A percentile compares a stretch with the other conserved stretches of the same genome.
phyloP scores from a whole-genome alignment of 108 stramenopile species.

The Fragilaria radians region DNA sequence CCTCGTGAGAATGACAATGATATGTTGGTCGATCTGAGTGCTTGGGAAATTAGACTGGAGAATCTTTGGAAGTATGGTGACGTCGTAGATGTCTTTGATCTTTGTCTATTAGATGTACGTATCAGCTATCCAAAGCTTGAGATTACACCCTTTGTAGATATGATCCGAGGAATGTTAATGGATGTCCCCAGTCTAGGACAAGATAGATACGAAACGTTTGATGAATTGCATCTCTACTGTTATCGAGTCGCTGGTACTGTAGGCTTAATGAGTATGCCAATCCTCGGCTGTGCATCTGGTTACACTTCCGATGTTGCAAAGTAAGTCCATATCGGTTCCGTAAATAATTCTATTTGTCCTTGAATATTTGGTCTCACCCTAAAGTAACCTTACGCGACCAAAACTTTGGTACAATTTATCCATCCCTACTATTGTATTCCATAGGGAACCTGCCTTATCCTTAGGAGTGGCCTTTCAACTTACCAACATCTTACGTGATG shows the following conservation, averaged over 20 bases:
- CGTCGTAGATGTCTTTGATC: slow-evolving; percentile 88
- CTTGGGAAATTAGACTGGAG: slow-evolving; percentile 84
- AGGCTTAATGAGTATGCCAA: slow-evolving; percentile 93
- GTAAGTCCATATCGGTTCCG: slow-evolving; percentile 32
- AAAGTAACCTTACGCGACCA: no score
- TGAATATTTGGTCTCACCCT: no score
- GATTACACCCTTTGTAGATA: slow-evolving; percentile 90
- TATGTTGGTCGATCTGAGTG: slow-evolving; percentile 71
- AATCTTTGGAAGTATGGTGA: slow-evolving; percentile 72
- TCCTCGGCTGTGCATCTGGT: slow-evolving; percentile 85
- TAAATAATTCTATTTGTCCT: no score
- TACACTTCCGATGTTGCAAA: slow-evolving; percentile 76
- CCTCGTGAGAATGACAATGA: slow-evolving; percentile 66
- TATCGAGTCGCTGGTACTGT: slow-evolving; percentile 97
- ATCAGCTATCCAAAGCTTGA: slow-evolving; percentile 81
- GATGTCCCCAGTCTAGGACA: slow-evolving; percentile 90
- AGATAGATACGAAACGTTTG: slow-evolving; percentile 89
- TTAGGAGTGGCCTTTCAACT: slow-evolving; percentile 98
- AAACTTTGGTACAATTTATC: no score
- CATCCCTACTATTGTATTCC: slow-evolving; percentile 1
- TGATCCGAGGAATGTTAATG: slow-evolving; percentile 97
- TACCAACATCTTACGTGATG: slow-evolving; percentile 97
- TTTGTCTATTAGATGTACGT: slow-evolving; percentile 82
- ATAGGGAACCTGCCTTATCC: slow-evolving; percentile 87
- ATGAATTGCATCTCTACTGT: slow-evolving; percentile 94